Evolutionary conservation across 768 basidiomycete species (phyloP), one percentile per base, ranked within the genome.

Genomic region (Lanmaoa rubissima): DNA sequence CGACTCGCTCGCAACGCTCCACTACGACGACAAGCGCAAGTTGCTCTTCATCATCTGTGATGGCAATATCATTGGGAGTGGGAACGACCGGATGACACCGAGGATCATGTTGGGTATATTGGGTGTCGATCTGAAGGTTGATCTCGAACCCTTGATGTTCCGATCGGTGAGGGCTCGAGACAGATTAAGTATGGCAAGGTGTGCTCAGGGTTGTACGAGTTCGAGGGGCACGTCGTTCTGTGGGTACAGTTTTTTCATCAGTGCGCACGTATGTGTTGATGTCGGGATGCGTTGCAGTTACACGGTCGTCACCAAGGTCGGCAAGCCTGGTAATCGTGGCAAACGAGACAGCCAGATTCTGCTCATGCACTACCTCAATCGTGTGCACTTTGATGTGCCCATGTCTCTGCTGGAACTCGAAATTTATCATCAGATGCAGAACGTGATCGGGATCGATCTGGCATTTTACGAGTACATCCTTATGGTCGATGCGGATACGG

Each of bases 391-490:
- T 67, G 94, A 97, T 69, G 79, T 86, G 3, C 88, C 94, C 0
- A 98, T 98, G 94, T 87, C 84, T 5, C 94, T 94, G 1, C 72
- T 98, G 61, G 94, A 98, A 69, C 76, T 98, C 50, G 94, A 98
- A 72, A 86, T 98, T 49, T 96, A 93, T 66, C 94, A 98, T 72
- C 94, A 98, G 73, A 96, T 97, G 93, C 83, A 93, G 51, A 98
- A 98, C 62, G 92, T 97, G 57, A 96, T 98, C 60, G 94, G 94
- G 16, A 94, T 98, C 58, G 94, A 98, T 66, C 94, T 94, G 1
- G 89, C 93, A 8, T 98, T 98, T 73, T 98, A 98, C 71, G 94
- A 98, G 75, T 97, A 97, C 69, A 89, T 98, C 62, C 96, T 97
- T 72, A 96, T 92, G 19, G 84, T 98, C 10, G 94, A 98, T 76